Evolutionary conservation across 2,329 filamentous ascomycete species (phyloP).

Genomic region (Colletotrichum eremochloae): DNA sequence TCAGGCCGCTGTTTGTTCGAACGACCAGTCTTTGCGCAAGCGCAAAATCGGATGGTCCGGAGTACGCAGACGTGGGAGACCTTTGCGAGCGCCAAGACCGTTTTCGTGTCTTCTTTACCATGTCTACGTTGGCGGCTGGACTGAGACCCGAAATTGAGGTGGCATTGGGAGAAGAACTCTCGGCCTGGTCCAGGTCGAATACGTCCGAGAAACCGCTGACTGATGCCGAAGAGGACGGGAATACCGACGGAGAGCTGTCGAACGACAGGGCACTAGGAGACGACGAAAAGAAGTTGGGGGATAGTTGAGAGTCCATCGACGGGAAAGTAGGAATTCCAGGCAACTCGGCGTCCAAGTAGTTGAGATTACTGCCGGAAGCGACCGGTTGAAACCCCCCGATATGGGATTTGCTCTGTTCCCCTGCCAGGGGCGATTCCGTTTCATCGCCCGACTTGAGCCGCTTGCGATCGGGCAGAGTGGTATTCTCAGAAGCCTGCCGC

Average conservation of each 20-base stretch:
- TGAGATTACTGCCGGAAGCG: background rate
- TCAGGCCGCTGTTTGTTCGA: conserved; percentile 51
- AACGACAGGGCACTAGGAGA: background rate
- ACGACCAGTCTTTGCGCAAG: conserved; percentile 46
- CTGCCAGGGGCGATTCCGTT: background rate
- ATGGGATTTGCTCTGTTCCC: background rate
- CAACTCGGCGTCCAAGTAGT: background rate
- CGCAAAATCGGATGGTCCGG: conserved; percentile 37
- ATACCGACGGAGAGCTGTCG: conserved; percentile 2
- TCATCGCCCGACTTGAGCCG: conserved; percentile 15
- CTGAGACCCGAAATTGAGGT: background rate
- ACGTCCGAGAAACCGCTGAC: background rate
- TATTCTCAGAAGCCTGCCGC: conserved; percentile 13
- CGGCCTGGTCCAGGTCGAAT: background rate
- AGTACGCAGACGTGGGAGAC: background rate
- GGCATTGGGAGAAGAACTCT: background rate
- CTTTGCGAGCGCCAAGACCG: background rate
- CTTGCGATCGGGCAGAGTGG: background rate
- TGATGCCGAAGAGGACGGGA: conserved; percentile 18
- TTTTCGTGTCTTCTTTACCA: background rate
- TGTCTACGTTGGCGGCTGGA: background rate
- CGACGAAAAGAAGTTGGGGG: background rate
- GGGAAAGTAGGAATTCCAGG: background rate
- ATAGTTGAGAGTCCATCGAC: background rate
- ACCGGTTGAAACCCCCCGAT: background rate